Percentiles rank a stretch among this genome's conserved stretches.
Conservation (phyloP, 805 yeast genomes). For the Saccharomycodes ludwigii region DNA sequence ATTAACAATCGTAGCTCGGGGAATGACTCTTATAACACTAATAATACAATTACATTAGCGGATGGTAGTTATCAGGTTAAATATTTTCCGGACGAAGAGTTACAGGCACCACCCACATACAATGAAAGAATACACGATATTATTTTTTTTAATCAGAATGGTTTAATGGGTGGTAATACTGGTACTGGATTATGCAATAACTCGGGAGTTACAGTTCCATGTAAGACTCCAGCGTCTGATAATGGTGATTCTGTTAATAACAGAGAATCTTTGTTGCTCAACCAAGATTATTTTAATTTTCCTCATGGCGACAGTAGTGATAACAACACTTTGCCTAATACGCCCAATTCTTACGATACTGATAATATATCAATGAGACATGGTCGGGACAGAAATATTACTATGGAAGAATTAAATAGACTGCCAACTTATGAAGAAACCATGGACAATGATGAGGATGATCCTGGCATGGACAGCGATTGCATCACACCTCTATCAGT, state of each 20-base stretch:
- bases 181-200: neutral
- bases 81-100: constrained; percentile 26
- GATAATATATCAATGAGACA: constrained; percentile 5
- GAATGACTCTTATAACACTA: constrained; percentile 3
- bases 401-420: constrained; percentile 32
- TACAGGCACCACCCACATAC: constrained; percentile 67
- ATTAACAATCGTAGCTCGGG: too few species aligned
- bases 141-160: too few species aligned
- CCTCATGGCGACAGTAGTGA: too few species aligned
- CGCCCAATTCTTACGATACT: too few species aligned
- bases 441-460: constrained; percentile 33
- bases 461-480: constrained; percentile 20
- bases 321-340: too few species aligned
- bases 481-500: constrained; percentile 13
- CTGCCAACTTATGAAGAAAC: constrained; percentile 78
- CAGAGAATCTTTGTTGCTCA: too few species aligned
- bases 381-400: constrained; percentile 15
- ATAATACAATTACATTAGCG: constrained; percentile 3
- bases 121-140: constrained; percentile 60
- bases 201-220: neutral
- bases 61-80: constrained; percentile 14
- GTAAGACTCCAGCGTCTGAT: too few species aligned
- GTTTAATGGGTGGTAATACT: neutral
- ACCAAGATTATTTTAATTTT: too few species aligned
- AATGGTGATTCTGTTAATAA: too few species aligned